Evolutionary conservation across 441 rosid species (phyloP).

Genomic region (Kokia cookei): DNA sequence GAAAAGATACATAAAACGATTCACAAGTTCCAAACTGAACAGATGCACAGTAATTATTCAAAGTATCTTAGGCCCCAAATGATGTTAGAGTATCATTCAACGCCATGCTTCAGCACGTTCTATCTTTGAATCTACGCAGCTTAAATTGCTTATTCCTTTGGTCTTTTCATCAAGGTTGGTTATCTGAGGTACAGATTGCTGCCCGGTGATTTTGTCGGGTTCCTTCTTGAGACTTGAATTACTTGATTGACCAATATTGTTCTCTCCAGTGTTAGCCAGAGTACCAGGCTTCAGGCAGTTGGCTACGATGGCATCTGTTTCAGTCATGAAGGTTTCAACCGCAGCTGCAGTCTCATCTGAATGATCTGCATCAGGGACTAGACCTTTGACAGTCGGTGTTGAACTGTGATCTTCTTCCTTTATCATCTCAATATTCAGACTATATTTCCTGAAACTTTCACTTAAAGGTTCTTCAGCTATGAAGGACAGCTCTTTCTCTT

Average conservation of each 20-base stretch:
- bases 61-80: neutral
- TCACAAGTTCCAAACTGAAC: constrained; percentile 10
- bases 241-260: constrained; percentile 33
- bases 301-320: constrained; percentile 26
- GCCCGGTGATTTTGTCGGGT: constrained; percentile 17
- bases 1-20: constrained; percentile 18
- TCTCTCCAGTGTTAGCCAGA: constrained; percentile 18
- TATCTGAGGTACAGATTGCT: constrained; percentile 24
- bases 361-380: constrained; percentile 11
- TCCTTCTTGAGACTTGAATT: constrained; percentile 19
- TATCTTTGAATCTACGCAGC: neutral
- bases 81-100: neutral
- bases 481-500: constrained; percentile 27
- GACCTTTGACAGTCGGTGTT: constrained; percentile 9
- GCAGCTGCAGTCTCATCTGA: constrained; percentile 5
- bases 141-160: neutral
- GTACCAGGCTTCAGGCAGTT: constrained; percentile 10
- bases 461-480: constrained; percentile 33
- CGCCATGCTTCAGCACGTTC: constrained; percentile 1
- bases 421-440: constrained; percentile 9
- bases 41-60: neutral
- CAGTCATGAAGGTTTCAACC: constrained; percentile 10
- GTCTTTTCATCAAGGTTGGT: neutral
- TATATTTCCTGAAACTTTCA: constrained; percentile 24
- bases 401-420: constrained; percentile 17